Base-by-base conservation (phyloP, 2,329 filamentous ascomycete genomes). In the Exophiala mesophila region DNA sequence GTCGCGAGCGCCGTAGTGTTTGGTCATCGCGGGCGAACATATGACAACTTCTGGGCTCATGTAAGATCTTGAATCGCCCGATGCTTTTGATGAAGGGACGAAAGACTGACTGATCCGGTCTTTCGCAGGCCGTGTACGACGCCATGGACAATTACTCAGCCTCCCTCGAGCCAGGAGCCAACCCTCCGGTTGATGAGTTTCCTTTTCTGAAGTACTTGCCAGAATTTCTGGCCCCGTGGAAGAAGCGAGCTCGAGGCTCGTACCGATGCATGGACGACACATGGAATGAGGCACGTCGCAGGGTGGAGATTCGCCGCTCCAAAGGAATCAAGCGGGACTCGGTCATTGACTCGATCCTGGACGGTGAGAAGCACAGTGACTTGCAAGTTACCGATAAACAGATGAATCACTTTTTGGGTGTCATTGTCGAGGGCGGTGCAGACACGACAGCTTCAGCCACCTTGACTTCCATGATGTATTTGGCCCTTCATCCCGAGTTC, bases 401-500 rank as follows among this genome's bases (percentile, higher is more conserved):
- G 36, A 13, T 45, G 23, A 45, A 45, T 20, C 42, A 45, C 18
- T 45, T 45, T 31, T 9, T 45, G 24, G 42, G 42, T 4, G 42
- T 45, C 16, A 3, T 45, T 3, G 42, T 45, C 3, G 42, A 45
- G 28, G 42, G 42, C 7, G 45, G 45, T 13, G 40, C 45, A n/a
- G 45, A 47, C 12, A 47, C 45, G 8, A 47, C 45, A 2, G 19
- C 45, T 3, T 40, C 40, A 4, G 35, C 45, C 5, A 37, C 33
- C 9, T 31, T 47, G 36, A 44, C 41, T 5, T 28, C 20, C 4
- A 40, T 47, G 1, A 24, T 47, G 23, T 16, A 30, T 4, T 36
- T 77, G 55, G 67, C 64, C 8, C 62, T 73, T n/a, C 71, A 71
- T 24, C 70, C 69, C 0, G 66, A 70, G 6, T 70, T 74, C 36